Conservation (phyloP, 106 monocot species). For the Xerophyta viscosa region DNA sequence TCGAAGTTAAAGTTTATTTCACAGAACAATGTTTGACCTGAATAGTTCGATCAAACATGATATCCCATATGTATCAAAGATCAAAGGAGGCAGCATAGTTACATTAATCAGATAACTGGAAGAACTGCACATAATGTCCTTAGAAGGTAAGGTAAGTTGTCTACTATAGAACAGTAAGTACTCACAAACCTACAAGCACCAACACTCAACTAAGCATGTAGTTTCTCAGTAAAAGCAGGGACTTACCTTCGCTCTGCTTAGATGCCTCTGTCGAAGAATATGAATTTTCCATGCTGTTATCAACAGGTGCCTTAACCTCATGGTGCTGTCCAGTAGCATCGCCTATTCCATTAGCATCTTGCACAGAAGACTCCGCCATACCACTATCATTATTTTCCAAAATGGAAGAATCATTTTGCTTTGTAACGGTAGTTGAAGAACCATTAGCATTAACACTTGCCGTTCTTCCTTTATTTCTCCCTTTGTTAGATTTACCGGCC, state of each 20-base stretch:
- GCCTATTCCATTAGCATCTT: slow-evolving; percentile 15
- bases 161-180: no score
- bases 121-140: no score
- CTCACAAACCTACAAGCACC: background rate
- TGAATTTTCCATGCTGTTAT: slow-evolving; percentile 9
- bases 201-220: no score
- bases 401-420: slow-evolving; percentile 15
- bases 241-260: slow-evolving; percentile 48
- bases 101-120: no score
- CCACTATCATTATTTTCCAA: slow-evolving; percentile 9
- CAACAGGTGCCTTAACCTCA: slow-evolving; percentile 11
- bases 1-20: no score
- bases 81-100: no score
- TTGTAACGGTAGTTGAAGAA: slow-evolving; percentile 11
- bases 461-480: slow-evolving; percentile 44
- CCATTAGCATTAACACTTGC: slow-evolving; percentile 11
- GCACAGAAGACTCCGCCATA: slow-evolving; percentile 17
- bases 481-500: slow-evolving; percentile 78
- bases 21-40: no score
- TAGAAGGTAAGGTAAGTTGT: no score
- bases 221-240: background rate
- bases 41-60: no score
- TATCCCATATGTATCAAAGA: no score
- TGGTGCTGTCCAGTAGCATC: slow-evolving; percentile 8
- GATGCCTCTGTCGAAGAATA: slow-evolving; percentile 14